Base-by-base conservation (phyloP, 2,329 filamentous ascomycete species). In the Pezizomycotina sp. region DNA sequence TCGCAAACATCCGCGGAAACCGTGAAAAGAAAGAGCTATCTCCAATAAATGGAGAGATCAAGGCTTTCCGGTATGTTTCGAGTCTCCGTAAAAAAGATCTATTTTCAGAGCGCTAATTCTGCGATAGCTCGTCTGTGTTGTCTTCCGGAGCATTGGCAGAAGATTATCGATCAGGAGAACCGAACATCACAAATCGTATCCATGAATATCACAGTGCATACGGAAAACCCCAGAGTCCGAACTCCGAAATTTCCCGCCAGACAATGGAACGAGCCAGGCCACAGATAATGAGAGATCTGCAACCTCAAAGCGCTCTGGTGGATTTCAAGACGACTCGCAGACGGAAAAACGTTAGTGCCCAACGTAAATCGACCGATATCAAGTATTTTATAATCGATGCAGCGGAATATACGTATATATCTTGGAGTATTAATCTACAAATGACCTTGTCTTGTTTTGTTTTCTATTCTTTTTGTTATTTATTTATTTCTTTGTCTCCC, bases 21-120 rank as follows among this genome's bases (percentile, higher is more conserved):
- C 65, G 66, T 29, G 65, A 70, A 29, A 53, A 33, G 30, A 18
- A 27, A 15, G 56, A 63, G 22, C 80, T 78, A 19, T 75, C 77
- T 14, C 62, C 68, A 1, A 67, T 66, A 7, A 64, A 67, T 38
- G 81, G 81, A 42, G 86, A 95, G 56, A 89, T 95, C 62, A 95
- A 95, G 59, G 89, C 89, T 20, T 95, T 95, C 66, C 89, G 89
- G n/a, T n/a, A n/a, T n/a, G n/a, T n/a, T n/a, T n/a, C n/a, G n/a
- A n/a, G n/a, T n/a, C n/a, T n/a, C n/a, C n/a, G n/a, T n/a, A n/a
- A n/a, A n/a, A n/a, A n/a, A n/a, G n/a, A n/a, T n/a, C n/a, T n/a
- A n/a, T n/a, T n/a, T n/a, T n/a, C 16, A 53, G 57, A 49, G 48
- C 52, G 49, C 32, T 28, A 41, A 34, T 12, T 14, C 5, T 12